A percentile compares a stretch with the other conserved stretches of the same genome.
phyloP scores from a whole-genome alignment of 1,284 basidiomycete species.

The Malassezia psittaci region DNA sequence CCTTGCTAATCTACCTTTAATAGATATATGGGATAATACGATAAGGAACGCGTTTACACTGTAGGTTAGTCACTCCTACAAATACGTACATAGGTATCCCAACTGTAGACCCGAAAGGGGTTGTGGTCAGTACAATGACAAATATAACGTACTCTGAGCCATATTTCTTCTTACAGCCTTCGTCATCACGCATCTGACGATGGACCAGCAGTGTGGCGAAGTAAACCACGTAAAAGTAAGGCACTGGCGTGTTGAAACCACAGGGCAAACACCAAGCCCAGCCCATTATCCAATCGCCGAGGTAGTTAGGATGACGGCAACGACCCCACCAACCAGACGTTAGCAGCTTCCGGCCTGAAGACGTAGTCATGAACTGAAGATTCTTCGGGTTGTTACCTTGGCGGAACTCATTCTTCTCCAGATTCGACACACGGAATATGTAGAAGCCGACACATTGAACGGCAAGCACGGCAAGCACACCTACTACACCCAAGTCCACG shows the following conservation, averaged over 20 bases:
- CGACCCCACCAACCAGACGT: constrained; percentile 96
- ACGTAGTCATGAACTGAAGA: constrained; percentile 70
- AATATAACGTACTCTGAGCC: constrained; percentile 62
- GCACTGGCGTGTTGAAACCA: constrained; percentile 79
- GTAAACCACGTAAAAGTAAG: constrained; percentile 85
- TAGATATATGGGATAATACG: constrained; percentile 83
- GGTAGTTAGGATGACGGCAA: constrained; percentile 68
- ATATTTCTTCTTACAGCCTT: constrained; percentile 66
- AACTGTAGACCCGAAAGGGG: constrained; percentile 10
- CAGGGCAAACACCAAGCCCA: constrained; percentile 87
- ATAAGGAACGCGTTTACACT: constrained; percentile 57
- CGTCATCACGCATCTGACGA: constrained; percentile 81
- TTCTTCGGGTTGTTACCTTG: constrained; percentile 90
- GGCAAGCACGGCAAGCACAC: constrained; percentile 57
- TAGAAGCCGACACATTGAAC: constrained; percentile 72
- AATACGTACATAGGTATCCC: constrained; percentile 18
- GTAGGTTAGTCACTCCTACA: constrained; percentile 1
- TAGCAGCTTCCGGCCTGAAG: constrained; percentile 76
- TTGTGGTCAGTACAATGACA: constrained; percentile 11
- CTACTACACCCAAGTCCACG: constrained; percentile 63
- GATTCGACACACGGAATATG: constrained; percentile 80
- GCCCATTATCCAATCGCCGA: constrained; percentile 78
- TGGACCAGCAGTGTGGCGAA: constrained; percentile 84
- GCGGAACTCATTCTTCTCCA: constrained; percentile 90
- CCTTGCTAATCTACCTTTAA: constrained; percentile 30